Conservation (phyloP, 1,139 yeast genomes). For the Meyerozyma carpophila region DNA sequence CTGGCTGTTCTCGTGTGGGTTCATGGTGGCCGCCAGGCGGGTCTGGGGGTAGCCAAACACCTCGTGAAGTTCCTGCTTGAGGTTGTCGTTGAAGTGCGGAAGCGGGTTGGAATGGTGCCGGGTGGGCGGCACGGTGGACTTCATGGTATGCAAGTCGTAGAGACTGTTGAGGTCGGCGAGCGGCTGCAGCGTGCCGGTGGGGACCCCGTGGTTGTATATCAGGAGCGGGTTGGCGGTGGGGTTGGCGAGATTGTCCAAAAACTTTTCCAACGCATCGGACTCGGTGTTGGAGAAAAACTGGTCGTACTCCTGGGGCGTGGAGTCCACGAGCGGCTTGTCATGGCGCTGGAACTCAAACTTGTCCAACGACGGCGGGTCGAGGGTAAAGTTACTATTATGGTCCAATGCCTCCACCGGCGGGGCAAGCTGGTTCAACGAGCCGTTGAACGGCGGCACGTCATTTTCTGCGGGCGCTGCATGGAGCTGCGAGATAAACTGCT, state of each 20-base stretch:
- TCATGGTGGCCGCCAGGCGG: not conserved
- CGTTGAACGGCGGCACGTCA: not conserved
- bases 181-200: conserved; percentile 3
- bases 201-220: conserved; percentile 18
- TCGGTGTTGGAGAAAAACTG: conserved; percentile 43
- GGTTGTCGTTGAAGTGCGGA: conserved; percentile 12
- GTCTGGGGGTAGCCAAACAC: conserved; percentile 28
- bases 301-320: conserved; percentile 25
- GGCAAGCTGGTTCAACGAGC: not conserved
- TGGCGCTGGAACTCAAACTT: conserved; percentile 1
- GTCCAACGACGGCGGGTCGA: conserved; percentile 1
- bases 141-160: conserved; percentile 30
- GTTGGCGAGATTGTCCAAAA: conserved; percentile 40
- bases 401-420: not conserved
- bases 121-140: conserved; percentile 9
- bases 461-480: not conserved
- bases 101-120: conserved; percentile 3
- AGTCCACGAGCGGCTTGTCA: not conserved
- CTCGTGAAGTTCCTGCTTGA: conserved; percentile 29
- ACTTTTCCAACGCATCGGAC: conserved; percentile 39
- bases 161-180: conserved; percentile 14
- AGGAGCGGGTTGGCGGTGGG: conserved; percentile 27
- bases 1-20: conserved; percentile 11
- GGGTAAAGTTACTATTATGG: not conserved
- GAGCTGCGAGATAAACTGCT: conserved; percentile 11